Conservation (phyloP, 202 grass and related monocot species). For the Brachypodium distachyon region DNA sequence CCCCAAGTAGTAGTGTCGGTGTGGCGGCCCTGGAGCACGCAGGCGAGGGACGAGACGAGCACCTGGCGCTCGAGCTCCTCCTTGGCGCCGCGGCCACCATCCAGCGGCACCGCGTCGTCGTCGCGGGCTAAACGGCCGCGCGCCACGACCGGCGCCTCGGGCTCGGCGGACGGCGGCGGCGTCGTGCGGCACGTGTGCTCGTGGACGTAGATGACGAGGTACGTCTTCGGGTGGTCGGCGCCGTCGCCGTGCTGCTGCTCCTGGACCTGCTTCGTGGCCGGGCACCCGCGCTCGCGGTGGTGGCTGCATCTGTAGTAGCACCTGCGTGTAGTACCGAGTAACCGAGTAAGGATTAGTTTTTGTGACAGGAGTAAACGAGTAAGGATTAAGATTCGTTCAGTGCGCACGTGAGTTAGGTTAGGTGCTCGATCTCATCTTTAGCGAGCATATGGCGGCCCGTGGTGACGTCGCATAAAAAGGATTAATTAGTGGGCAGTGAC, state of each 20-base stretch:
- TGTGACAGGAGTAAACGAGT: not conserved
- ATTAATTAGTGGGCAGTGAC: not conserved
- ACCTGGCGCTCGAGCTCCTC: constrained; percentile 36
- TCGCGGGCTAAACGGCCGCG: too few species aligned
- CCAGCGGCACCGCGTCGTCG: not conserved
- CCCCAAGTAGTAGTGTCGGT: not conserved
- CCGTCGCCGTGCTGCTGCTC: constrained; percentile 16
- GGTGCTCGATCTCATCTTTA: not conserved
- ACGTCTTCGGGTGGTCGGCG: constrained; percentile 21
- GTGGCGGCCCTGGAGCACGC: constrained; percentile 26
- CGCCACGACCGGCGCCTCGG: not conserved
- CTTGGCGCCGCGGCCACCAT: not conserved
- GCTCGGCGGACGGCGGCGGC: not conserved
- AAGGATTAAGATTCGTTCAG: not conserved
- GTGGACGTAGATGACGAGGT: constrained; percentile 37
- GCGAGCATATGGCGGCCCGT: not conserved
- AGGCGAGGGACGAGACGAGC: constrained; percentile 29
- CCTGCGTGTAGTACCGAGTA: constrained; percentile 18
- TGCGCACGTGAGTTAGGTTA: not conserved
- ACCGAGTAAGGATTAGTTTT: not conserved
- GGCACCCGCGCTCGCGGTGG: constrained; percentile 36
- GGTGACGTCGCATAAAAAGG: not conserved
- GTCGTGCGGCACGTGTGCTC: constrained; percentile 55
- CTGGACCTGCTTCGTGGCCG: constrained; percentile 55
- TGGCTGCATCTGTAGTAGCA: constrained; percentile 69